phyloP scores from a whole-genome alignment of 495 filamentous ascomycete species.

The Jackrogersella minutella region DNA sequence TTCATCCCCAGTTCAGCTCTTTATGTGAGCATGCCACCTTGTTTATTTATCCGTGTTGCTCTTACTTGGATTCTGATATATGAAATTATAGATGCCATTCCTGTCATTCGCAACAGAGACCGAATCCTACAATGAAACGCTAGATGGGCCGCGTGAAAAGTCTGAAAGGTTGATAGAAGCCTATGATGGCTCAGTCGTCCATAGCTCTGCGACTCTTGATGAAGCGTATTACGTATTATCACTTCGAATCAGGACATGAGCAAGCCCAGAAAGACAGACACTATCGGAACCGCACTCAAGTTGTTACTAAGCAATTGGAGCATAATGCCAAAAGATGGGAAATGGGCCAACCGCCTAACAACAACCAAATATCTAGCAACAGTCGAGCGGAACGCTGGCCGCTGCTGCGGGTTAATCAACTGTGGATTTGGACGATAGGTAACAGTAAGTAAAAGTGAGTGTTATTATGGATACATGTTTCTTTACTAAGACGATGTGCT shows the following conservation, averaged over 20 bases:
- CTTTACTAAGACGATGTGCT: neutral
- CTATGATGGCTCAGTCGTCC: slow-evolving; percentile 2
- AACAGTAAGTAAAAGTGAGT: slow-evolving; percentile 4
- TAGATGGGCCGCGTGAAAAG: neutral
- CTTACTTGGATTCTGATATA: neutral
- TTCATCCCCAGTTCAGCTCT: slow-evolving; percentile 21
- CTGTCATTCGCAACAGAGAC: slow-evolving; percentile 13
- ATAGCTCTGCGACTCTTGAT: slow-evolving; percentile 21
- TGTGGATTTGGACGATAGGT: slow-evolving; percentile 24
- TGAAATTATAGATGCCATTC: slow-evolving; percentile 19
- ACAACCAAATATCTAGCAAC: too few relatives aligned
- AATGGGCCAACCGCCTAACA: neutral
- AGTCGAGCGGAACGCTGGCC: neutral
- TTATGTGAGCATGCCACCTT: slow-evolving; percentile 14
- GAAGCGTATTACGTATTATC: slow-evolving; percentile 23
- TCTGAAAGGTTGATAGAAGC: neutral
- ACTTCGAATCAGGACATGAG: neutral
- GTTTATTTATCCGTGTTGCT: neutral
- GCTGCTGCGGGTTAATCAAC: slow-evolving; percentile 14
- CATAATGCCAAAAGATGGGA: neutral
- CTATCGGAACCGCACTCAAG: neutral
- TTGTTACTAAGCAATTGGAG: slow-evolving; percentile 13
- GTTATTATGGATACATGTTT: neutral
- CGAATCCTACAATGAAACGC: neutral
- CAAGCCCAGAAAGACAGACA: neutral